Base-by-base conservation (phyloP, 371 early-diverging fungal genomes). In the Mortierella polycephala region DNA sequence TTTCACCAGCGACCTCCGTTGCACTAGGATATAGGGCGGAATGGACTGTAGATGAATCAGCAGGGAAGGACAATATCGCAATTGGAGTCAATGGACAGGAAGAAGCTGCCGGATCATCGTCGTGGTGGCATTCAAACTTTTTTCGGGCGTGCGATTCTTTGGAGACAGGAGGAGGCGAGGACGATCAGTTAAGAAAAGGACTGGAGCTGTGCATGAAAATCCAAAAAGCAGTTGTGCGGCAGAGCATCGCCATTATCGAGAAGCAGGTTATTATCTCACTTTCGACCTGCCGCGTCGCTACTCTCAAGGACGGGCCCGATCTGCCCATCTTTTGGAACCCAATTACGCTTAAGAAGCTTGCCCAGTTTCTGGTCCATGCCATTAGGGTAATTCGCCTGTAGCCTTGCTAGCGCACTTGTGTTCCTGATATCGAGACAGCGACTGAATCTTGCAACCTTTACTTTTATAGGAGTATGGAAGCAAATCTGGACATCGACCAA, bases 141-240 rank as follows among this genome's bases (percentile, higher is more conserved):
- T 96, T 88, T 79, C 85, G 90, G 1, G 96, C 95, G 1, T 95
- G 92, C 68, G 98, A 97, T 76, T 92, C 97, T 5, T 81, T 96
- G 14, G 86, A 86, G 23, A 82, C 74, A 77, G 84, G 82, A 42
- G 69, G 63, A 0, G 75, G 71, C 60, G 72, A 69, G 20, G 57
- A 53, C 9, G 70, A 89, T 86, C 63, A 83, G 87, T 30, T 96
- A 8, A 80, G 83, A 13, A 85, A 84, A 44, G 97, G 98, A 9
- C 85, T 96, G 39, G 76, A 82, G 18, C 70, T 91, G 6, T 91
- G 94, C 18, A 92, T 91, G 88, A 84, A 89, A 62, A 86, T 92
- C 46, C 96, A 96, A 73, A 82, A 84, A 23, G 87, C 87, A 0
- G 85, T 96, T 21, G 91, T 96, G 0, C 86, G 89, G 7, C 92